A percentile compares a stretch with the other conserved stretches of the same genome.
Conservation (phyloP, 495 filamentous ascomycete genomes). For the Xylaria scruposa region DNA sequence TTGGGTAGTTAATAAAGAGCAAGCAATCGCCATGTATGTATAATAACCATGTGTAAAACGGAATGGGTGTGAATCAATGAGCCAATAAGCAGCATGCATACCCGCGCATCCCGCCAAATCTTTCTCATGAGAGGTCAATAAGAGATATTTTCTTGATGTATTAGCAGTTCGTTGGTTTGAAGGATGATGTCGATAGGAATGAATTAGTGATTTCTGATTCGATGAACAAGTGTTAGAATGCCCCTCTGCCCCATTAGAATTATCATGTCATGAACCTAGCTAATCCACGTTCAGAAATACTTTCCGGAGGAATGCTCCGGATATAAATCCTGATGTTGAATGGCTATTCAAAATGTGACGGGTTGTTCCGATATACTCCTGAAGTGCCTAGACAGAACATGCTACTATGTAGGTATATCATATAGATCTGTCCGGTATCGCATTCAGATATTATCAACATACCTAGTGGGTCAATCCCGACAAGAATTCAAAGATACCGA, state of each 20-base stretch:
- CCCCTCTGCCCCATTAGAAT: not conserved
- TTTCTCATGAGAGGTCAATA: not conserved
- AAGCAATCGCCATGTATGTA: not conserved
- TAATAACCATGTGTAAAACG: not conserved
- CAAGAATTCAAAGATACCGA: not conserved
- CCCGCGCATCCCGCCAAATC: slow-evolving; percentile 19
- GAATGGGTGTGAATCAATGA: not conserved
- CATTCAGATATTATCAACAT: not conserved
- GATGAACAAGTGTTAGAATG: not conserved
- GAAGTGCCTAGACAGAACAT: not conserved
- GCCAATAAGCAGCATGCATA: not conserved
- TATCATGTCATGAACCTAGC: not conserved
- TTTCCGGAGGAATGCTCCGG: not conserved
- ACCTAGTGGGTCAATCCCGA: no score
- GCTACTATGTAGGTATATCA: not conserved
- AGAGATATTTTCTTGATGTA: not conserved
- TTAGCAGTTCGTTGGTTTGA: not conserved
- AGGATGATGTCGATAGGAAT: not conserved
- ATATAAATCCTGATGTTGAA: not conserved
- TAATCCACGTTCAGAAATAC: not conserved
- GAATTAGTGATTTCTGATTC: not conserved
- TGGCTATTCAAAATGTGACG: not conserved
- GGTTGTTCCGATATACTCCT: not conserved
- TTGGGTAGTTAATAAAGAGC: not conserved
- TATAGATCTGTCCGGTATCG: no score